Evolutionary conservation across 257 asterid species (phyloP).

Genomic region (Solanum ossicruentum): DNA sequence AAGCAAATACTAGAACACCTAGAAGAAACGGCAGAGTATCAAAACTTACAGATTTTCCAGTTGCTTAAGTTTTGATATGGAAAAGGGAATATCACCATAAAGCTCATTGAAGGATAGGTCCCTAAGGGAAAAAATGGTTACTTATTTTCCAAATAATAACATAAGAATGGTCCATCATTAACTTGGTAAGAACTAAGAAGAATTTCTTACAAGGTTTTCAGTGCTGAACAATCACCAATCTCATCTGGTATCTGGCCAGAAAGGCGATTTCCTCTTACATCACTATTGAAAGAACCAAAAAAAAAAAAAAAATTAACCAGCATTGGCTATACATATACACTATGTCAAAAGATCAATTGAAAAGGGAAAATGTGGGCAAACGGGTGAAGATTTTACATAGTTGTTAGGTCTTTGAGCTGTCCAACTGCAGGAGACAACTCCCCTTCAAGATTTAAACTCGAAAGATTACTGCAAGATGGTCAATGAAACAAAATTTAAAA

Average conservation of each 20-base stretch:
- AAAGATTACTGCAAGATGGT: slow-evolving; percentile 50
- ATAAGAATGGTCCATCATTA: not conserved
- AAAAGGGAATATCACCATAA: slow-evolving; percentile 87
- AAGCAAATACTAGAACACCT: not conserved
- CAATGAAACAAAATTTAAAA: not conserved
- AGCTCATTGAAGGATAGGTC: slow-evolving; percentile 86
- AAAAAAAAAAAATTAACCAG: not conserved
- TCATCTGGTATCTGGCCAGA: slow-evolving; percentile 98
- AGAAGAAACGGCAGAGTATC: not conserved
- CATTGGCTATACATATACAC: not conserved
- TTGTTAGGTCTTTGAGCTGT: slow-evolving; percentile 48
- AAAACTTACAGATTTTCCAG: slow-evolving; percentile 58
- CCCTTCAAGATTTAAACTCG: slow-evolving; percentile 85
- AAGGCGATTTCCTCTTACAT: slow-evolving; percentile 55
- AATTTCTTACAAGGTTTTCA: slow-evolving; percentile 43
- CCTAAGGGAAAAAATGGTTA: slow-evolving; percentile 13
- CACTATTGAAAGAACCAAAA: slow-evolving; percentile 24
- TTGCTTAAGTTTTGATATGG: slow-evolving; percentile 85
- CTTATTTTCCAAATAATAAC: not conserved
- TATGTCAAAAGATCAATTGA: not conserved
- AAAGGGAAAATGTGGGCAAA: not conserved
- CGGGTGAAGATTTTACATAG: slow-evolving; percentile 34
- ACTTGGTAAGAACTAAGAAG: not conserved
- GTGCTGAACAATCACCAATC: slow-evolving; percentile 82
- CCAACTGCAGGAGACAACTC: slow-evolving; percentile 92